phyloP scores from a whole-genome alignment of 2,329 filamentous ascomycete species.

The Ilyonectria robusta region DNA sequence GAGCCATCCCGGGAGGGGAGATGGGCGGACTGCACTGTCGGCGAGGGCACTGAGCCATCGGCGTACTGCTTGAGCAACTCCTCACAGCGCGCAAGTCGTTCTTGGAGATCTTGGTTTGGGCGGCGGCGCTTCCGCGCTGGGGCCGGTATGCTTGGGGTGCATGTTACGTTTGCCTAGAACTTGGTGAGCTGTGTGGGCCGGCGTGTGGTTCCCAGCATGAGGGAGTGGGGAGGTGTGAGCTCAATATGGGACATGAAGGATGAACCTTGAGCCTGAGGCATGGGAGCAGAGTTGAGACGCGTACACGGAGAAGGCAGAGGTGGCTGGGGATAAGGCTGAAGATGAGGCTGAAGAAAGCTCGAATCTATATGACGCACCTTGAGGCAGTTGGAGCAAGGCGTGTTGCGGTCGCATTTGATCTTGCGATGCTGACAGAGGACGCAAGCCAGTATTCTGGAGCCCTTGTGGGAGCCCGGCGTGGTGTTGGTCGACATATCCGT shows the following conservation, averaged over 20 bases:
- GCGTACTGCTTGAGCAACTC: slow-evolving; percentile 72
- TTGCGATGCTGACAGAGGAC: slow-evolving; percentile 73
- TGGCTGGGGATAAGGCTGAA: slow-evolving; percentile 2
- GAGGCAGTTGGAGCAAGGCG: slow-evolving; percentile 72
- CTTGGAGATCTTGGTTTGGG: slow-evolving; percentile 74
- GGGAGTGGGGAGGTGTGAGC: neutral
- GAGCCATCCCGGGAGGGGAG: slow-evolving; percentile 39
- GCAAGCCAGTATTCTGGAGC: slow-evolving; percentile 65
- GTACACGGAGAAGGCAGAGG: neutral
- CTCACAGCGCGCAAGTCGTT: slow-evolving; percentile 71
- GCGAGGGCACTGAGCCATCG: slow-evolving; percentile 50
- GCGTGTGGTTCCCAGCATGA: neutral
- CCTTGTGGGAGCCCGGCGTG: slow-evolving; percentile 53
- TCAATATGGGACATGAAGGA: slow-evolving; percentile 4
- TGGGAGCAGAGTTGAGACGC: slow-evolving; percentile 6
- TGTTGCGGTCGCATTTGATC: slow-evolving; percentile 73
- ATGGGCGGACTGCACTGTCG: slow-evolving; percentile 35
- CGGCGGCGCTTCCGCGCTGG: slow-evolving; percentile 71
- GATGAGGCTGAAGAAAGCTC: slow-evolving; percentile 1
- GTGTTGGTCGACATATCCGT: slow-evolving; percentile 52
- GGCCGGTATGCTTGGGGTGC: slow-evolving; percentile 72
- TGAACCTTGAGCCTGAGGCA: slow-evolving; percentile 10
- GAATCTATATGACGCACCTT: slow-evolving; percentile 61
- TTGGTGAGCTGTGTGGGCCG: slow-evolving; percentile 27
- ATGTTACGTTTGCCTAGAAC: slow-evolving; percentile 69